Base-by-base conservation (phyloP, 805 yeast species). In the Zygosaccharomyces kombuchaensis region DNA sequence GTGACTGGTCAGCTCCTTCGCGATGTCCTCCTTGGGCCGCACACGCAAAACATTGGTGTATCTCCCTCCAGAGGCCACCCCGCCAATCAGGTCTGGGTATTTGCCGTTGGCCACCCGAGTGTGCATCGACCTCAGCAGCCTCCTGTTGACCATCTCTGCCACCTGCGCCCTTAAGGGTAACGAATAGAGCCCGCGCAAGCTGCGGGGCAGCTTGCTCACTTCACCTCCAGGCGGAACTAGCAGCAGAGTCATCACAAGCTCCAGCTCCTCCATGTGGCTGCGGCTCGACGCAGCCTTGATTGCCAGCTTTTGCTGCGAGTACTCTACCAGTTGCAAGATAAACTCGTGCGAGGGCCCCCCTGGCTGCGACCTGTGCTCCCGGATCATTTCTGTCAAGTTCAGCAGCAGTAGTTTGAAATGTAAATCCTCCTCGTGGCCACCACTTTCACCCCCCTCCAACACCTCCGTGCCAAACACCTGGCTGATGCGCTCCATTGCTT, bases 221-320 rank as follows among this genome's bases (percentile, higher is more conserved):
- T 68, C 66, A 23, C 53, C 57, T 12, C 54, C 59, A 16, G 60
- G 59, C 1, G 78, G 74, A 50, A 74, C 75, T 31, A 80, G 78
- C 30, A 89, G 67, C 48, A 89, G 70, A 17, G 95, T 87, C 93
- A 89, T 86, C 2, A 95, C 81, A 36, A 82, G 70, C 60, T 90
- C 96, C 50, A 89, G 67, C 52, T 87, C 91, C 44, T 77, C 76
- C 65, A 88, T 72, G 48, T 84, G 78, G 46, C 70, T 70, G 51
- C 69, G 69, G 38, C 81, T 81, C 41, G 76, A 73, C 2, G 84
- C 72, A 1, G 82, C 84, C 47, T 82, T 78, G 50, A 72, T 71
- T 4, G 87, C 77, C 51, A 86, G 62, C 56, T 81, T 81, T 16
- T 74, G 76, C 48, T 81, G 73, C 7, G 85, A 82, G 64, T 84